Conservation (phyloP, 2,329 filamentous ascomycete species). For the Aspergillus amoenus region DNA sequence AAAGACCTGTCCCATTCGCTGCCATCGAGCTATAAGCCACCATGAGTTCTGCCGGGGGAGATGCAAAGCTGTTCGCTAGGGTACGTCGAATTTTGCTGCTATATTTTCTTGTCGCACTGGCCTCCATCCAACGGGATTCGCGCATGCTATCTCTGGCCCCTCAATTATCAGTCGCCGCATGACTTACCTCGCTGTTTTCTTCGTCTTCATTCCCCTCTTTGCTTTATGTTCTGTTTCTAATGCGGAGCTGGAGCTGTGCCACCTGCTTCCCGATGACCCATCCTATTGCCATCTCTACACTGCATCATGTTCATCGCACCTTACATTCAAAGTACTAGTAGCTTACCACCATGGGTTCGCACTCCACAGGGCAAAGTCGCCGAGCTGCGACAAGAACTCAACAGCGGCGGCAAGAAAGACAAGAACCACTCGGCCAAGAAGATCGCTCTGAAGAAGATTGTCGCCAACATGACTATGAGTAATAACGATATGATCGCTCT, state of each 20-base stretch:
- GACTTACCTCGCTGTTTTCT: conserved; percentile 1
- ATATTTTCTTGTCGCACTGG: conserved; percentile 21
- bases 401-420: conserved; percentile 93
- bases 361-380: conserved; percentile 91
- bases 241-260: not conserved
- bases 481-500: conserved; percentile 99
- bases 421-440: conserved; percentile 95
- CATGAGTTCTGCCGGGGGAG: conserved; percentile 74
- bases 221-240: conserved; percentile 6
- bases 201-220: conserved; percentile 12
- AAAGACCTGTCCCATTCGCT: conserved; percentile 10
- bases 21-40: conserved; percentile 22
- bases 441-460: conserved; percentile 98
- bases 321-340: conserved; percentile 22
- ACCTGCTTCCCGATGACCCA: not conserved
- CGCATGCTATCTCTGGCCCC: conserved; percentile 11
- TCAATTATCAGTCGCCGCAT: conserved; percentile 7
- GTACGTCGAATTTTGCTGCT: conserved; percentile 57
- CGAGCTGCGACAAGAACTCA: conserved; percentile 91
- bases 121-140: conserved; percentile 4
- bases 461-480: conserved; percentile 99
- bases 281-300: not conserved
- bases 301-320: conserved; percentile 22
- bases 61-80: conserved; percentile 98
- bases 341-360: conserved; percentile 36